Conservation (phyloP, 306 rosid genomes). For the Quercus aquifolioides region DNA sequence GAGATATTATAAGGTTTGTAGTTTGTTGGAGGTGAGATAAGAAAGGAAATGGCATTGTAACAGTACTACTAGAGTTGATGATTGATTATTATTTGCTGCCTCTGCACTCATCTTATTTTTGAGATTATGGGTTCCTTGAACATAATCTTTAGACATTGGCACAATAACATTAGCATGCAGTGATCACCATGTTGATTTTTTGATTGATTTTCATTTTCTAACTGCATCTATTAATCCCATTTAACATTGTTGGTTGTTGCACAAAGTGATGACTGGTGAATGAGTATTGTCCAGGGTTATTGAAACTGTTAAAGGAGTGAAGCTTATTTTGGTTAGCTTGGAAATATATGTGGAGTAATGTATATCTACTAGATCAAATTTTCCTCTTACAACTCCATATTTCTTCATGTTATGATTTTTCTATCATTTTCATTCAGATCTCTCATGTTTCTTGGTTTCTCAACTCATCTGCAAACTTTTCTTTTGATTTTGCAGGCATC, state of each 20-base stretch:
- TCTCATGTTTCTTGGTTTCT: not conserved
- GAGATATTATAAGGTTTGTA: not conserved
- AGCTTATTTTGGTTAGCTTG: not conserved
- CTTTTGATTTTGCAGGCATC: slow-evolving; percentile 52
- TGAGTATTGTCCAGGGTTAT: not conserved
- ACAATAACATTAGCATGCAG: not conserved
- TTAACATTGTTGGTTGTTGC: not conserved
- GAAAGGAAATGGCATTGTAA: not conserved
- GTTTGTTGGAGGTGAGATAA: not conserved
- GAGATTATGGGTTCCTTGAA: not conserved
- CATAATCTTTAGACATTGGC: not conserved
- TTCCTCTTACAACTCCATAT: not conserved
- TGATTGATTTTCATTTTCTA: not conserved
- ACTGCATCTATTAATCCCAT: not conserved
- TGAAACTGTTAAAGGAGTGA: not conserved
- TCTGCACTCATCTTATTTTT: not conserved
- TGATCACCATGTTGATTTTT: not conserved
- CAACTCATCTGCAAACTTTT: slow-evolving; percentile 6
- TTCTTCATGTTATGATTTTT: not conserved
- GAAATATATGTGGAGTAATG: not conserved
- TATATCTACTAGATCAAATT: not conserved
- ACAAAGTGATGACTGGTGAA: not conserved
- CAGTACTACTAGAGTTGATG: not conserved
- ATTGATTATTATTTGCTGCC: not conserved
- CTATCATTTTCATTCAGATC: not conserved